A percentile compares a stretch with the other conserved stretches of the same genome.
Evolutionary conservation across 73 alveolate genomes (phyloP).

Genomic region (Uronychia setigera): DNA sequence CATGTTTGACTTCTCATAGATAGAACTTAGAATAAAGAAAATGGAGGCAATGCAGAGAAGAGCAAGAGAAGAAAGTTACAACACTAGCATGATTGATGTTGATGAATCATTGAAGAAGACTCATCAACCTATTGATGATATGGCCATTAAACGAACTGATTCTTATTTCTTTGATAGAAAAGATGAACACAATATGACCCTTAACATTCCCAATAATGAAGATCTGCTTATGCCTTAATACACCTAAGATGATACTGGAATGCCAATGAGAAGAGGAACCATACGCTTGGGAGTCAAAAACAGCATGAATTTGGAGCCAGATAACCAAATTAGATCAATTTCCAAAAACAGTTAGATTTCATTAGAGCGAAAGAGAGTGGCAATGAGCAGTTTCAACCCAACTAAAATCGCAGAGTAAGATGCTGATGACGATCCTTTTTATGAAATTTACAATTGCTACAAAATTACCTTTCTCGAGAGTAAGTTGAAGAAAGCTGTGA

Average conservation of each 20-base stretch:
- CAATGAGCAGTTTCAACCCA: background rate
- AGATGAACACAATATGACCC: background rate
- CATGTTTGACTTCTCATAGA: background rate
- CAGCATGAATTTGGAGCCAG: background rate
- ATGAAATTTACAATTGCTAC: slow-evolving; percentile 63
- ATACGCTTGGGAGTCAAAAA: too few relatives aligned
- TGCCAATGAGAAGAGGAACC: background rate
- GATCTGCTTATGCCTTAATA: background rate
- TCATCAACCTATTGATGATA: background rate
- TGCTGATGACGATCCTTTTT: slow-evolving; percentile 66
- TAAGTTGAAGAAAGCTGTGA: slow-evolving; percentile 17
- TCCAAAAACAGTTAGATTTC: background rate
- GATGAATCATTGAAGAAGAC: background rate
- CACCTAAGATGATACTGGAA: background rate
- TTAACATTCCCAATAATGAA: too few relatives aligned
- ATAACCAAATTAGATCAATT: background rate
- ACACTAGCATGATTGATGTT: background rate
- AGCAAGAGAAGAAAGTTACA: background rate
- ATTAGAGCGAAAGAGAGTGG: background rate
- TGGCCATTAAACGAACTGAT: background rate
- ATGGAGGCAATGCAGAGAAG: background rate
- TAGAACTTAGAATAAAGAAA: background rate
- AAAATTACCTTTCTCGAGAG: slow-evolving; percentile 41
- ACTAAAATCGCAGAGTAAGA: slow-evolving; percentile 11
- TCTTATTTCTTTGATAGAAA: background rate